Evolutionary conservation across 371 early-diverging fungal genomes (phyloP).

Genomic region (Apophysomyces variabilis): DNA sequence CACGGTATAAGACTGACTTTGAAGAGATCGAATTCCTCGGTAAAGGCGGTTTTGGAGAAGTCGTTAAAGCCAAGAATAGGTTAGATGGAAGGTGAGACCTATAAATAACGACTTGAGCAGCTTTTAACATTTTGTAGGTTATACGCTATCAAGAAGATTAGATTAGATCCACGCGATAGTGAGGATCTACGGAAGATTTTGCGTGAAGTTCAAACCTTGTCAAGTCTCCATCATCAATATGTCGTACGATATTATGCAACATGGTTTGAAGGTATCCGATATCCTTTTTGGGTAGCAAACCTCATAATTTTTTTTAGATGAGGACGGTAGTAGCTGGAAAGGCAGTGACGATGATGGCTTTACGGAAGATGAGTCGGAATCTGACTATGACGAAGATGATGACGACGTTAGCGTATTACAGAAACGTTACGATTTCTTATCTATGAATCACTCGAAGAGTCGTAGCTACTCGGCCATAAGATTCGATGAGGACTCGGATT

Average conservation of each 20-base stretch:
- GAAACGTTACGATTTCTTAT: conserved; percentile 60
- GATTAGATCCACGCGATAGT: conserved; percentile 73
- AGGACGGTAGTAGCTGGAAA: conserved; percentile 55
- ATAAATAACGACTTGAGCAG: neutral
- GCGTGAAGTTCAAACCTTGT: conserved; percentile 90
- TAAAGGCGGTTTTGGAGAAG: conserved; percentile 93
- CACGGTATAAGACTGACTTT: conserved; percentile 87
- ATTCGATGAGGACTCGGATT: conserved; percentile 17
- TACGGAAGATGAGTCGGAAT: conserved; percentile 39
- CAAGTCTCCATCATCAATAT: conserved; percentile 88
- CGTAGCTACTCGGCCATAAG: conserved; percentile 58
- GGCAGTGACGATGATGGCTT: conserved; percentile 47
- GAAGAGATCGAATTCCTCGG: conserved; percentile 94
- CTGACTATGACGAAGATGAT: conserved; percentile 50
- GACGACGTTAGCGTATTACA: conserved; percentile 56
- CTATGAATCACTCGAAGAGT: conserved; percentile 53
- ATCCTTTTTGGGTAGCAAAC: neutral
- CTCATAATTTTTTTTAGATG: conserved; percentile 30
- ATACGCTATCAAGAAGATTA: conserved; percentile 93
- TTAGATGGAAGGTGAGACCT: conserved; percentile 63
- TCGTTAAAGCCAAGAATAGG: conserved; percentile 89
- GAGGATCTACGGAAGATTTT: conserved; percentile 83
- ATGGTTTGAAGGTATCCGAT: conserved; percentile 83
- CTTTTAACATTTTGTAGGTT: conserved; percentile 38
- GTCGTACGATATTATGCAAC: conserved; percentile 95